Conservation (phyloP, 768 basidiomycete species). For the Gloeostereum incarnatum region DNA sequence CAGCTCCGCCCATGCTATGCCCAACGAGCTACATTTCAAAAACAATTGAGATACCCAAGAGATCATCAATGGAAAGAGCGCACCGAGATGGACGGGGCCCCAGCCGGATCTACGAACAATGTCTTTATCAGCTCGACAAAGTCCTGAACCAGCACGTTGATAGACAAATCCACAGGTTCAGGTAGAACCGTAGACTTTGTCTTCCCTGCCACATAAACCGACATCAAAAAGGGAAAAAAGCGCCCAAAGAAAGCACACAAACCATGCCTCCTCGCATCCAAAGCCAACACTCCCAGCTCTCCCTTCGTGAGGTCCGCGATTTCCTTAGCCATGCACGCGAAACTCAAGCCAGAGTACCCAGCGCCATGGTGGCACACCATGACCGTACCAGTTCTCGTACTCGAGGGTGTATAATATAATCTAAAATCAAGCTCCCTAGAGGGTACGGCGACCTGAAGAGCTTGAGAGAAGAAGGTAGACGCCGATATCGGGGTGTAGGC, state of each 20-base stretch:
- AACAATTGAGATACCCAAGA: background rate
- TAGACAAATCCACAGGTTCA: conserved; percentile 51
- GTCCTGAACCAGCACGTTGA: conserved; percentile 66
- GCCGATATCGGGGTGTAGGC: conserved; percentile 76
- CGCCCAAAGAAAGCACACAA: conserved; percentile 25
- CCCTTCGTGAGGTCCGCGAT: conserved; percentile 48
- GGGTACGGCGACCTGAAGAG: conserved; percentile 66
- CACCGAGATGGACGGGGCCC: conserved; percentile 71
- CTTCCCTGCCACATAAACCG: conserved; percentile 66
- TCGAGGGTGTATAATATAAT: conserved; percentile 71
- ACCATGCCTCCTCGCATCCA: conserved; percentile 89
- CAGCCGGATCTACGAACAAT: conserved; percentile 55
- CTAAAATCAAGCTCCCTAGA: conserved; percentile 56
- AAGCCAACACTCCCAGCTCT: conserved; percentile 71
- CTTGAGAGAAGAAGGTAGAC: conserved; percentile 65
- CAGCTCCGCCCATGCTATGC: conserved; percentile 96
- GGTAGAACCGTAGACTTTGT: conserved; percentile 35
- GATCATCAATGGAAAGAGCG: conserved; percentile 15
- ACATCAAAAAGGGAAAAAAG: too few relatives aligned
- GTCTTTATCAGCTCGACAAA: conserved; percentile 59
- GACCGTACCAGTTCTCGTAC: conserved; percentile 42
- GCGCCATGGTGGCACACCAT: conserved; percentile 95
- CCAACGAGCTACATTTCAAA: conserved; percentile 58
- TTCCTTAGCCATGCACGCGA: conserved; percentile 86
- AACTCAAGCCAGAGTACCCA: conserved; percentile 84